These are phyloP conservation scores for Stropharia rugosoannulata DNA, from an alignment of 768 basidiomycete genomes.

Conservation along the genomic window DNA sequence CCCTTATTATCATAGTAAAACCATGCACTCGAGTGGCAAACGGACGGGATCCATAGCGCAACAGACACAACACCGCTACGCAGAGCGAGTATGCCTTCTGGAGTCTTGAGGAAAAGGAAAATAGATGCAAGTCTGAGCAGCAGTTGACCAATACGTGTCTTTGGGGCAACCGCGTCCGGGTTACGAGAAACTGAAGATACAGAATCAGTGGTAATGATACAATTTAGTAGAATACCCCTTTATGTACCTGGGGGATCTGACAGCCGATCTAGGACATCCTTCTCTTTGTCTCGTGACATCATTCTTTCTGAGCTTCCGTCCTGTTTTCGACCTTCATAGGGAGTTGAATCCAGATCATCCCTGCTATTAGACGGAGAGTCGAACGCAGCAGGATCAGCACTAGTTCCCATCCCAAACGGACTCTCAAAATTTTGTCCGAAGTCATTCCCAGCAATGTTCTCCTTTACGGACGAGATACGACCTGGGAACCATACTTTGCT, in stretches of 20 bases:
- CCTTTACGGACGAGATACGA: conserved; percentile 36
- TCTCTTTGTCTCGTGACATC: conserved; percentile 16
- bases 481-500: conserved; percentile 43
- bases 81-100: conserved; percentile 40
- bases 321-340: conserved; percentile 8
- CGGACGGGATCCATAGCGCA: conserved; percentile 42
- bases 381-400: conserved; percentile 34
- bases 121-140: conserved; percentile 29
- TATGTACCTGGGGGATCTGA: conserved; percentile 13
- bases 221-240: neutral
- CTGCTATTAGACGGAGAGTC: conserved; percentile 6
- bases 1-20: conserved; percentile 43
- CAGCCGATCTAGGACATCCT: neutral
- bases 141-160: conserved; percentile 30
- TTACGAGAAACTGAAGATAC: conserved; percentile 22
- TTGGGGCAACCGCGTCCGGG: conserved; percentile 44
- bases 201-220: neutral
- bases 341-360: conserved; percentile 4
- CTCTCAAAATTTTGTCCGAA: conserved; percentile 20
- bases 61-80: conserved; percentile 38
- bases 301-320: conserved; percentile 3
- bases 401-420: conserved; percentile 36
- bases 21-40: conserved; percentile 35
- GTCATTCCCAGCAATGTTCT: conserved; percentile 30
- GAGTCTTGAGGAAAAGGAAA: conserved; percentile 37